phyloP scores from a whole-genome alignment of 2,329 filamentous ascomycete genomes.

The Fusarium longipes region DNA sequence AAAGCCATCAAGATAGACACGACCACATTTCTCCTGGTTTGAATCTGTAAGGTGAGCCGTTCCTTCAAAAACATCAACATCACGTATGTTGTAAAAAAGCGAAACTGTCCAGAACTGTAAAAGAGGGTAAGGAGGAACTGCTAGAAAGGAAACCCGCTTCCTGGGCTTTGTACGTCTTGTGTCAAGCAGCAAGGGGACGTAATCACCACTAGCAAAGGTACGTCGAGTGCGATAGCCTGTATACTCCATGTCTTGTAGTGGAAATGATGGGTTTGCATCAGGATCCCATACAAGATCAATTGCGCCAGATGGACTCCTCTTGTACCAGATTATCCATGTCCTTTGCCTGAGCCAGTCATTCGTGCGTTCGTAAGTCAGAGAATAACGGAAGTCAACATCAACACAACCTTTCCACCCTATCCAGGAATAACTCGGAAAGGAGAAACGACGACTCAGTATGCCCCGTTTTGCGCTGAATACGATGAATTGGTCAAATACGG shows the following conservation, averaged over 20 bases:
- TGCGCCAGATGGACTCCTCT: conserved; percentile 2
- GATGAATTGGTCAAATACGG: conserved; percentile 10
- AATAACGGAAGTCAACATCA: background rate
- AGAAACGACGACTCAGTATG: background rate
- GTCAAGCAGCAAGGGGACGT: background rate
- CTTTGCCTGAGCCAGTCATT: background rate
- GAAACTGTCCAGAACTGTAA: conserved; percentile 34
- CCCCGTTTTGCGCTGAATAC: accelerated
- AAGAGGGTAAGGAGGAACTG: background rate
- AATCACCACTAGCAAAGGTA: background rate
- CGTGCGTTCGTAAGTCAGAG: accelerated
- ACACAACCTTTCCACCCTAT: conserved; percentile 14
- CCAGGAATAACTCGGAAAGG: conserved; percentile 32
- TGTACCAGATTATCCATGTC: conserved; percentile 33
- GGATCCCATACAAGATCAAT: conserved; percentile 12
- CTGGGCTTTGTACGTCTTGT: background rate
- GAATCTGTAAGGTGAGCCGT: background rate
- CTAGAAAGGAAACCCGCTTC: background rate
- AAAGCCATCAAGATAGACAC: conserved; percentile 4
- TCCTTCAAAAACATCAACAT: conserved; percentile 3
- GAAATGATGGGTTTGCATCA: background rate
- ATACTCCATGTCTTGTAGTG: background rate
- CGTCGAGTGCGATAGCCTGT: background rate
- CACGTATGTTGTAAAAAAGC: background rate
- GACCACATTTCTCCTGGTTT: background rate